Evolutionary conservation across 1,284 basidiomycete species (phyloP), one percentile per base, ranked within the genome.

Genomic region (Cryptococcus hybrid): DNA sequence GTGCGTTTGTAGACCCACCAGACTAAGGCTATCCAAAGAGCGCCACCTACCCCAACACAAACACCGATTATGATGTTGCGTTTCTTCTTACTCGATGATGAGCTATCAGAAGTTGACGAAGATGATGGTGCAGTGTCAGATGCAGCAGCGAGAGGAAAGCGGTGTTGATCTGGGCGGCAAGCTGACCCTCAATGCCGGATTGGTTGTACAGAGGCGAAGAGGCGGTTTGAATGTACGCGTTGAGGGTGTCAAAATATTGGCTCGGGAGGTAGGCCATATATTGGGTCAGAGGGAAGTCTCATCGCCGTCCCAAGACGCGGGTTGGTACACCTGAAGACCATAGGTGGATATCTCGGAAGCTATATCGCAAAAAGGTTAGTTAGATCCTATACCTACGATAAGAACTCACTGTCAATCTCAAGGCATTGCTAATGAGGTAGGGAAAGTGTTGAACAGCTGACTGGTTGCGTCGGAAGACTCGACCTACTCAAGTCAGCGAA

Each of bases 191-290:
- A 35, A 79, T 69, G 46, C 75, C 78, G 7, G 68, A 60, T 57
- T 79, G 78, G 49, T 67, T 75, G 66, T 76, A 80, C 44, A 80
- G 64, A 1, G 77, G 76, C 30, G 74, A 75, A 43, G 62, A 67
- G 18, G 64, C 58, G 3, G 73, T 75, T 51, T 69, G 70, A 53
- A 79, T 66, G 58, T 75, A 74, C 12, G 70, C 66, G 60, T 75
- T 69, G 39, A 80, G 70, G 8, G 73, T 75, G 38, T 67, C 62
- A 52, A 79, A 77, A 42, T 73, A 61, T 51, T 61, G 55, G 11
- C 60, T 58, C 11, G 79, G 79, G 50, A 80, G 75, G 59, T 76
- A 79, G 5, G 73, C 78, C 9, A 79, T 65, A 71, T 75, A 79
- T 54, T 76, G 71, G 7, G 79, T 79, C 45, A 67, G 8, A 79